Base-by-base conservation (phyloP, 179 eudicot genomes). In the Spinacia oleracea region DNA sequence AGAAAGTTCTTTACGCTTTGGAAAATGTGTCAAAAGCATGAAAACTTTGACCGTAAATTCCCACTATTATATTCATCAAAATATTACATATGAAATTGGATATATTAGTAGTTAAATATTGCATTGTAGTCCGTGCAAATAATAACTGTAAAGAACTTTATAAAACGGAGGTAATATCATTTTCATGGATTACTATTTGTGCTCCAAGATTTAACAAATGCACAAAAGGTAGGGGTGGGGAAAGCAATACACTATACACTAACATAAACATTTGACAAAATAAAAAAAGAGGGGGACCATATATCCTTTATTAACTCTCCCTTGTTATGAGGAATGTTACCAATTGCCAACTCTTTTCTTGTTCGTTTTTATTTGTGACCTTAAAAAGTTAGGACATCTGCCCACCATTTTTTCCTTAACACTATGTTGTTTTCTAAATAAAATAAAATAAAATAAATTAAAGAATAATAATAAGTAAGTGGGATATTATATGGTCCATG, bases 241-340 rank as follows among this genome's bases (percentile, higher is more conserved):
- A 40, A 21, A 35, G 29, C 48, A 40, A 7, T 63, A 63, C 20
- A 21, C 23, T 3, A 2, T 8, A 12, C 9, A 68, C 23, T 34
- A 64, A 70, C 18, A 45, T 25, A 71, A 46, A 15, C 23, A 46
- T 53, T 53, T 53, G 70, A 9, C 20, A 74, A 70, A 40, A 50
- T 25, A 59, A 20, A 67, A 75, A 68, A 55, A 82, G 85, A 55
- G 83, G 85, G 90, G 89, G 87, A 82, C 90, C 89, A 85, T n/a
- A n/a, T n/a, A n/a, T 80, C 81, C 89, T 79, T 62, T 46, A 55
- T 29, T 85, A 84, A 77, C 83, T 71, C 82, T 77, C 76, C 90
- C 88, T 72, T 85, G 87, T 87, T 84, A 80, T 77, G 74, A 74
- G 91, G 87, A 87, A 84, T 76, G 81, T 79, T 77, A 78, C 74